Evolutionary conservation across 2,329 filamentous ascomycete species (phyloP), one percentile per base, ranked within the genome.

Genomic region (Fusarium oxysporum): DNA sequence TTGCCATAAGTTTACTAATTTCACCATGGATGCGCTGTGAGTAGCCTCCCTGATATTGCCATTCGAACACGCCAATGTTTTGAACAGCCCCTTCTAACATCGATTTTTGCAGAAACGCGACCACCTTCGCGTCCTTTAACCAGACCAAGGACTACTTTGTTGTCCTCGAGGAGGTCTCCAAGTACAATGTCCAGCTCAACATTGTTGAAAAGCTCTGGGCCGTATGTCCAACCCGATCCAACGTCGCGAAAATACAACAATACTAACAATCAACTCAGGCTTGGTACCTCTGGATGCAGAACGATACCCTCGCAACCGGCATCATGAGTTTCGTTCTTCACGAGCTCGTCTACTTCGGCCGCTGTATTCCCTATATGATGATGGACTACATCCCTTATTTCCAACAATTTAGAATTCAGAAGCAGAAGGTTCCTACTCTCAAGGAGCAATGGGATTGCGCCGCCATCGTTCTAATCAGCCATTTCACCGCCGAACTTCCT

Each of bases 281-380:
- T 44, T 98, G 95, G 96, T 99, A 99, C 83, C 90, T 96, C 21
- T 99, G 92, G 89, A 97, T 98, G 92, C 94, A 97, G 83, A 99
- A 99, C 82, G 96, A 99, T 85, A 92, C 93, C 61, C 91, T 99
- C 71, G 96, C 96, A 67, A 99, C 96, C 7, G 96, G 96, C 69
- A 96, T 99, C 86, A 92, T 98, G 93, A 97, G 95, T 78, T 99
- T 99, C 83, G 84, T 92, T 76, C 94, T 98, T 90, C 96, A 99
- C 86, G 96, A 99, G 84, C 62, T 91, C 44, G 89, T 99, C 79
- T 99, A 99, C 87, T 99, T 98, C 80, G 96, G 96, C 77, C 92
- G 96, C 76, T 93, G 86, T 78, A 81, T 98, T 67, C 96, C 96
- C 3, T 99, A 94, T 91, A 93, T 98, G 77, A 91, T 99, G 70